phyloP scores from a whole-genome alignment of 768 basidiomycete species.

The Lactifluus rugatus region DNA sequence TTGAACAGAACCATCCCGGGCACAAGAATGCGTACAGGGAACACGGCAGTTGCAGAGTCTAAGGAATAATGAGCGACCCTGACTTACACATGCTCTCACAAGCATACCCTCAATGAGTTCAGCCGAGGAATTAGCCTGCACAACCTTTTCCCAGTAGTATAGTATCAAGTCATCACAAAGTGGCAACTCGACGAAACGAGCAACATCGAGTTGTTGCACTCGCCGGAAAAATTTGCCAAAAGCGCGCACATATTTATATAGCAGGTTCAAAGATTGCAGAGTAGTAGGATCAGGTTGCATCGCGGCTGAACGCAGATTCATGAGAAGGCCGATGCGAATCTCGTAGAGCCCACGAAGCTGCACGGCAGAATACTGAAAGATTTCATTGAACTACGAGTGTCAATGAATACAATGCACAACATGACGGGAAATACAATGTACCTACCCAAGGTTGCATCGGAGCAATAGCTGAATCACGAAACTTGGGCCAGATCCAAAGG shows the following conservation, averaged over 20 bases:
- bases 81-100: neutral
- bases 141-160: slow-evolving; percentile 76
- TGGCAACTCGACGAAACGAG: slow-evolving; percentile 55
- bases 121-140: slow-evolving; percentile 50
- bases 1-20: slow-evolving; percentile 83
- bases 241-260: slow-evolving; percentile 58
- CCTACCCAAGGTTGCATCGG: slow-evolving; percentile 47
- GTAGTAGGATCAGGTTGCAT: slow-evolving; percentile 30
- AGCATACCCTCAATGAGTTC: slow-evolving; percentile 47
- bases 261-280: slow-evolving; percentile 39
- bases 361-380: slow-evolving; percentile 50
- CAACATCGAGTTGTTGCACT: slow-evolving; percentile 50
- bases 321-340: slow-evolving; percentile 46
- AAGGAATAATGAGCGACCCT: neutral
- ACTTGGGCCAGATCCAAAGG: slow-evolving; percentile 55
- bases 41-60: slow-evolving; percentile 58
- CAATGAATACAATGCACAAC: neutral
- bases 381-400: slow-evolving; percentile 40
- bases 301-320: slow-evolving; percentile 32
- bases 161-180: slow-evolving; percentile 57
- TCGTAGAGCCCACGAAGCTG: slow-evolving; percentile 49
- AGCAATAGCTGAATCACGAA: slow-evolving; percentile 27
- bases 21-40: slow-evolving; percentile 71
- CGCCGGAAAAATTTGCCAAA: slow-evolving; percentile 79
- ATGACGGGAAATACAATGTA: slow-evolving; percentile 2